These are phyloP conservation scores for Neurospora pannonica DNA, from an alignment of 495 filamentous ascomycete species.

Conservation along the genomic window DNA sequence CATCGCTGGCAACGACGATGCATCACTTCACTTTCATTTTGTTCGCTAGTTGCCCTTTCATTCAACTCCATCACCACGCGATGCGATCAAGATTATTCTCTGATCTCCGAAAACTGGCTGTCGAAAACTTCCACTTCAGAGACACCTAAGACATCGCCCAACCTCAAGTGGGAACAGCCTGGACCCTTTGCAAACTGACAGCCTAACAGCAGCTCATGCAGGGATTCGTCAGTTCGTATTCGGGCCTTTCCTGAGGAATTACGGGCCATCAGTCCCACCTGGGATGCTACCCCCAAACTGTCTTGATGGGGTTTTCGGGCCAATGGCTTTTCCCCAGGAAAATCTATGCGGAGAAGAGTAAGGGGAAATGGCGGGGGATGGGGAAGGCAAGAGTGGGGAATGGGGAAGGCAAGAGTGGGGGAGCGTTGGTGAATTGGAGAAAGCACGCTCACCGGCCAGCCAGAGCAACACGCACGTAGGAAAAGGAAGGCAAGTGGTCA, in stretches of 20 bases:
- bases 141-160: background rate
- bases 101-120: background rate
- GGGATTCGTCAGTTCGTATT: background rate
- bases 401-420: background rate
- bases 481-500: background rate
- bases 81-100: background rate
- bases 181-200: background rate
- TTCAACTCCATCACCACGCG: background rate
- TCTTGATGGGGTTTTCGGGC: background rate
- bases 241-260: background rate
- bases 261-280: background rate
- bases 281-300: background rate
- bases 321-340: background rate
- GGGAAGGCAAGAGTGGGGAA: background rate
- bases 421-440: background rate
- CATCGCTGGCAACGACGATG: background rate
- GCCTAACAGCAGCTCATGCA: background rate
- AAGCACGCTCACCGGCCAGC: background rate
- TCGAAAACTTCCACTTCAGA: background rate
- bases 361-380: background rate
- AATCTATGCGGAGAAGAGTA: background rate
- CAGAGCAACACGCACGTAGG: background rate
- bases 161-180: background rate
- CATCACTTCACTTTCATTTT: background rate
- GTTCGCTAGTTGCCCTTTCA: background rate